Evolutionary conservation across 108 stramenopile species (phyloP).

Genomic region (Cyclotella baltica): DNA sequence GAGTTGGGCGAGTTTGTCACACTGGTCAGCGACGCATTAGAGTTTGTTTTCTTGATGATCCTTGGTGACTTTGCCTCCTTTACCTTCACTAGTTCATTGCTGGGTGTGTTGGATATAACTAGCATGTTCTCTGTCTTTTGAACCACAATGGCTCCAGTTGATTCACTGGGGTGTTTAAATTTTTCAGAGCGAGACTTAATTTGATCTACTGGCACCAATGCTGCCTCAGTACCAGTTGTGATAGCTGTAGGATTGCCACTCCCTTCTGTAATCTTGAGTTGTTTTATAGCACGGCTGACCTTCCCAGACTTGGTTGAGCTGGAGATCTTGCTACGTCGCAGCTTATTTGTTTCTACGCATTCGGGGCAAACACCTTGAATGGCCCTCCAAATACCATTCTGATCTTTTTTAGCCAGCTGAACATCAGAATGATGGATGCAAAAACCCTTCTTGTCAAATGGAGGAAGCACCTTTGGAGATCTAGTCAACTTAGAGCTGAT

Average conservation of each 20-base stretch:
- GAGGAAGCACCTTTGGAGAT: background rate
- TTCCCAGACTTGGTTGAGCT: constrained; percentile 6
- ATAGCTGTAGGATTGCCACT: background rate
- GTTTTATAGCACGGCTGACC: background rate
- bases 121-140: too few species aligned
- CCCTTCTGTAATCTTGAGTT: background rate
- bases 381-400: constrained; percentile 1
- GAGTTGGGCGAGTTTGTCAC: background rate
- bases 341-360: background rate
- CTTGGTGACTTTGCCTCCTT: background rate
- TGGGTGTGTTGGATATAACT: background rate
- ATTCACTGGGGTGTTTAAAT: background rate
- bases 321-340: background rate
- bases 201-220: background rate
- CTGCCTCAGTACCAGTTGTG: background rate
- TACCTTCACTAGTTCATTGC: background rate
- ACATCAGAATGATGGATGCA: background rate
- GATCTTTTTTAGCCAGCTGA: background rate
- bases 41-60: background rate
- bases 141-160: background rate
- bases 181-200: background rate
- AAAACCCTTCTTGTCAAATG: background rate
- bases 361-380: background rate
- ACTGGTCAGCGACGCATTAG: background rate
- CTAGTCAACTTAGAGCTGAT: background rate